Evolutionary conservation across 2,329 filamentous ascomycete genomes (phyloP).

Genomic region (Endoconidiophora polonica): DNA sequence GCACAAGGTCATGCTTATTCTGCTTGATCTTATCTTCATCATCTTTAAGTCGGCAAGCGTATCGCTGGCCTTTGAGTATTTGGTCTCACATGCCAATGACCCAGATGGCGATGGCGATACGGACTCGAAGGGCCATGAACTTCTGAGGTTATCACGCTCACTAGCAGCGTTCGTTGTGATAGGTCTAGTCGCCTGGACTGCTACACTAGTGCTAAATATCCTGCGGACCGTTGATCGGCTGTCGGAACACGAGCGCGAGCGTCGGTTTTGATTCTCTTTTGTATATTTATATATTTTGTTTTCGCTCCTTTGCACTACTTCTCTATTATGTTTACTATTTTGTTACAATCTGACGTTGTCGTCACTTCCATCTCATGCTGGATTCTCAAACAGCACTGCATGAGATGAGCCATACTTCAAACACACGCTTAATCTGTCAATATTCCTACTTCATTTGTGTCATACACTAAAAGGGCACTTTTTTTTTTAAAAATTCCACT

Average conservation of each 20-base stretch:
- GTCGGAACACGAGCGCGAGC: conserved; percentile 23
- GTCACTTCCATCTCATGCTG: no score
- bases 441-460: no score
- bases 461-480: no score
- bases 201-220: conserved; percentile 76
- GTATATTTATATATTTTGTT: background rate
- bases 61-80: conserved; percentile 70
- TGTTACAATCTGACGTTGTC: no score
- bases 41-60: conserved; percentile 93
- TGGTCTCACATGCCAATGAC: conserved; percentile 44
- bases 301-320: background rate
- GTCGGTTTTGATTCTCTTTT: conserved; percentile 1
- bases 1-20: conserved; percentile 75
- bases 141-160: conserved; percentile 34
- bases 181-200: conserved; percentile 73
- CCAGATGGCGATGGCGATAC: conserved; percentile 8
- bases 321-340: background rate
- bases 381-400: no score
- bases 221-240: conserved; percentile 50
- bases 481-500: no score
- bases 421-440: no score
- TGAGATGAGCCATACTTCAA: no score
- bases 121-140: conserved; percentile 7
- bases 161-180: conserved; percentile 65
- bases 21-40: conserved; percentile 90